Conservation (phyloP, 306 rosid species). For the Cucurbita maxima region DNA sequence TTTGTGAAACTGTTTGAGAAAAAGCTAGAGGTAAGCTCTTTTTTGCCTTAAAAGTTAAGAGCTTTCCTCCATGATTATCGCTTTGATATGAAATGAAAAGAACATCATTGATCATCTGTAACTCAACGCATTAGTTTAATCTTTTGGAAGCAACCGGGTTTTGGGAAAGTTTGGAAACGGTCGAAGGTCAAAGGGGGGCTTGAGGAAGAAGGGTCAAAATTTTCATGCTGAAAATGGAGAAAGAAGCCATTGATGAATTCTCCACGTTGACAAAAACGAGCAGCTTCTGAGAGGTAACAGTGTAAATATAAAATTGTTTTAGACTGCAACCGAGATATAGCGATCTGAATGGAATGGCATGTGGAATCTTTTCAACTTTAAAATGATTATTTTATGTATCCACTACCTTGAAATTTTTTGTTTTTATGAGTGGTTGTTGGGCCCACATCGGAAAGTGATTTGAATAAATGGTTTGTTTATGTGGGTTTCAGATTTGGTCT, state of each 20-base stretch:
- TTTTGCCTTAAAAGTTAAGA: background rate
- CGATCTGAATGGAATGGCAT: background rate
- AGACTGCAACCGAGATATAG: background rate
- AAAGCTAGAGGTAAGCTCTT: background rate
- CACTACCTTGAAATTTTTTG: background rate
- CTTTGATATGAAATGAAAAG: background rate
- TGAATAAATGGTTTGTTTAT: background rate
- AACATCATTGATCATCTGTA: background rate
- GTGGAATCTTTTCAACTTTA: background rate
- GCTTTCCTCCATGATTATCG: background rate
- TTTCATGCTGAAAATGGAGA: background rate
- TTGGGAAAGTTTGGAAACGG: background rate
- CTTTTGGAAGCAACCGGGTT: background rate
- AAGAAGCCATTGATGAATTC: background rate
- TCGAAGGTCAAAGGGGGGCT: background rate
- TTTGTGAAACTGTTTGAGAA: background rate
- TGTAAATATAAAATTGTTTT: background rate
- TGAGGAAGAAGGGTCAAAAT: constrained; percentile 1
- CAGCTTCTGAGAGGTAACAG: background rate
- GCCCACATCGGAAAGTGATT: background rate
- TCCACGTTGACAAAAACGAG: background rate
- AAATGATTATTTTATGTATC: background rate
- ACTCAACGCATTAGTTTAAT: background rate
- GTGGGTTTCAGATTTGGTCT: background rate
- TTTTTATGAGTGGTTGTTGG: background rate